Evolutionary conservation across 139 green algal genomes (phyloP), one percentile per base, ranked within the genome.

Genomic region (Nannochloris sp.): DNA sequence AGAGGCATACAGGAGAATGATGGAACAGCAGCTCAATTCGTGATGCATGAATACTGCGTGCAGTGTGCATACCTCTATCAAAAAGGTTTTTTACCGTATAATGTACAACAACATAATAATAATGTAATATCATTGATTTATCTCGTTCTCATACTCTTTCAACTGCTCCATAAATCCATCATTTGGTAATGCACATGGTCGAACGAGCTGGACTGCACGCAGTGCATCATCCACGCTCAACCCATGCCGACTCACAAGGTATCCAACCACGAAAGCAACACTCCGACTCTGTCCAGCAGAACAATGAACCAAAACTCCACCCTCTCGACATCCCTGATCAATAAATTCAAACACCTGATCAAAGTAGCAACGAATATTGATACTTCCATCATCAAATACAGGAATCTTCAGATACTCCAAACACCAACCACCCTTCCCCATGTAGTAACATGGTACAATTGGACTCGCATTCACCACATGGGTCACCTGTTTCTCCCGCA

Each of bases 231-330:
- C 34, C 25, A 73, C 25, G 0, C 25, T 14, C 49, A 69, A 27
- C 21, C 70, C 34, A 10, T 68, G 18, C 36, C 27, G 10, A 24
- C 37, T 34, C n/a, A 78, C 57, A 5, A 77, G 56, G 48, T 69
- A 53, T 2, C 62, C 62, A 2, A 74, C 67, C 76, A 73, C 75
- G 24, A 96, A 70, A 1, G 90, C 80, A n/a, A 85, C 84, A 14
- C 73, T 88, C 40, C 90, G 75, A 44, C 67, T 85, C 70, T 86
- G 84, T 53, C 90, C 90, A 56, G 90, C 86, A 62, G 80, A 84
- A 77, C 90, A 97, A 80, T 97, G 90, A 53, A 97, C 84, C 36
- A 95, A 74, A 44, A 89, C 81, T 40, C 60, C 75, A 14, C 74
- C 81, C 1, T 53, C 18, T n/a, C 67, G 67, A 9, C 49, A 59